Evolutionary conservation across 495 filamentous ascomycete species (phyloP).

Genomic region (Penicillium canescens): DNA sequence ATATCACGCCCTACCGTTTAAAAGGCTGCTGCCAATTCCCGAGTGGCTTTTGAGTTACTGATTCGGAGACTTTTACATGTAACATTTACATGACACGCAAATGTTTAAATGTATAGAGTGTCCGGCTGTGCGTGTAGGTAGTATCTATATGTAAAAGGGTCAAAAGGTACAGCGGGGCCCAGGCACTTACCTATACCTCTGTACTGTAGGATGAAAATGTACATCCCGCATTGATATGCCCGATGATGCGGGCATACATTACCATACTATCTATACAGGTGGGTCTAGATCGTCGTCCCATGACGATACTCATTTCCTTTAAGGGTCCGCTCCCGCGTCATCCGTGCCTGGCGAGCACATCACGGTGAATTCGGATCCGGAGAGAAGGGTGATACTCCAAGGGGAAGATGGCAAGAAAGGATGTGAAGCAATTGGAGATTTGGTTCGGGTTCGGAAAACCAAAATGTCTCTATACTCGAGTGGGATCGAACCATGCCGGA

Average conservation of each 20-base stretch:
- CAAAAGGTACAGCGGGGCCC: too few species aligned
- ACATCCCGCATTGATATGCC: conserved; percentile 9
- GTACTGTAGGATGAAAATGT: too few species aligned
- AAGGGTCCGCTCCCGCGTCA: conserved; percentile 23
- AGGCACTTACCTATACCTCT: too few species aligned
- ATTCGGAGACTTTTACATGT: too few species aligned
- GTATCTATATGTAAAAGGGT: too few species aligned
- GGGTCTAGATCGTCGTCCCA: conserved; percentile 32
- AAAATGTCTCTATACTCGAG: not conserved
- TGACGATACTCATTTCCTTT: conserved; percentile 31
- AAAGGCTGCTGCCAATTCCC: too few species aligned
- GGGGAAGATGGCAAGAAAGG: not conserved
- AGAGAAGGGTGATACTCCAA: not conserved
- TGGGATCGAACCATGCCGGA: conserved; percentile 24
- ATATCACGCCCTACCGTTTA: too few species aligned
- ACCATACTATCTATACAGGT: conserved; percentile 5
- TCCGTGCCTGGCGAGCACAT: conserved; percentile 17
- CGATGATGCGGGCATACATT: conserved; percentile 10
- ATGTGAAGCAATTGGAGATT: conserved; percentile 5
- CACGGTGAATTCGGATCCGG: not conserved
- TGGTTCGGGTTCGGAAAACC: conserved; percentile 11
- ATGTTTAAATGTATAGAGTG: too few species aligned
- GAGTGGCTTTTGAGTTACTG: too few species aligned
- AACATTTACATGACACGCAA: too few species aligned
- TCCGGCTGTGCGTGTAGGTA: too few species aligned